Base-by-base conservation (phyloP, 805 yeast genomes). In the Candida chauliodis region DNA sequence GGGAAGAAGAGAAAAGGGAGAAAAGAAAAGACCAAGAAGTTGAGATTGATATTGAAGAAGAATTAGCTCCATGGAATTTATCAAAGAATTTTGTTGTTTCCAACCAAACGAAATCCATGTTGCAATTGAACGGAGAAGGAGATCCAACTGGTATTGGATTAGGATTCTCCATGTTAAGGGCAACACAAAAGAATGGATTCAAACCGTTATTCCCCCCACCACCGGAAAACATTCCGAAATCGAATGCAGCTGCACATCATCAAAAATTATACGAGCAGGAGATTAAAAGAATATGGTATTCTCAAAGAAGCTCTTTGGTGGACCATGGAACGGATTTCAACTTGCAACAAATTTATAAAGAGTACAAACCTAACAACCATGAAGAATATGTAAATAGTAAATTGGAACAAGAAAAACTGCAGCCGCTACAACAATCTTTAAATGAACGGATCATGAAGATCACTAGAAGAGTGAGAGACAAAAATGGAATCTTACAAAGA, bases 101-200 rank as follows among this genome's bases (percentile, higher is more conserved):
- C 2, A 89, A 95, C 17, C 98, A 90, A 56, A 95, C 96, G 39
- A 90, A 95, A 52, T 95, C 97, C 0, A 93, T 93, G 97, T 71
- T 93, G 30, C 96, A 89, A 54, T 76, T 93, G 18, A 87, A 87
- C 55, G 96, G 96, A 10, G 90, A 82, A 38, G 98, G 98, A 34
- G 98, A 93, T 58, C 95, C 96, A 1, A 80, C 95, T 0, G 95
- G 95, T 17, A 78, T 85, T 46, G 93, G 95, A 2, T 84, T 87
- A 47, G 95, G 91, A 0, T 85, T 85, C 48, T 87, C 96, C 8
- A 84, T 91, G 48, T 69, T 90, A 50, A 76, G 90, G 47, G 85
- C 96, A 0, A 87, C 97, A 0, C 95, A 91, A 87, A 93, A 91
- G 59, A 96, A 95, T 53, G 95, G 96, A 1, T 91, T 91, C 59